These are phyloP conservation scores for Populus hybrid DNA, from an alignment of 441 rosid genomes.

Conservation along the genomic window DNA sequence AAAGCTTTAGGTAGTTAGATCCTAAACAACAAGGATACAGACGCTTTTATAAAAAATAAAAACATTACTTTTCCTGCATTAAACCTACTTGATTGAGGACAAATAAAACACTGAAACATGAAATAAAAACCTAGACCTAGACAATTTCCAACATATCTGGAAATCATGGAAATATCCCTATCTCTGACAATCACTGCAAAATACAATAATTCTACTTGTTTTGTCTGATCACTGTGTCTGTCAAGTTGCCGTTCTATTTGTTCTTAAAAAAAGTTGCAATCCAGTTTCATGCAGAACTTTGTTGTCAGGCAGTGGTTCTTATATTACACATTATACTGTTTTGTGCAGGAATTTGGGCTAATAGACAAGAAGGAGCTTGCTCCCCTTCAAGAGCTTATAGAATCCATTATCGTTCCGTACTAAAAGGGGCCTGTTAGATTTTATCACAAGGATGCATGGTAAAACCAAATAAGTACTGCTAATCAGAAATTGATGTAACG, in stretches of 20 bases:
- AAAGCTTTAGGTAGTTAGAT: background rate
- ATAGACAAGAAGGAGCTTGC: constrained; percentile 98
- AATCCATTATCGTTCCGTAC: constrained; percentile 74
- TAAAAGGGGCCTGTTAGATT: constrained; percentile 17
- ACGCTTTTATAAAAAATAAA: background rate
- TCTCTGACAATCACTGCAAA: background rate
- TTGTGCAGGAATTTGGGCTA: constrained; percentile 81
- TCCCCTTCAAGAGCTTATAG: constrained; percentile 93
- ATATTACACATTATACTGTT: background rate
- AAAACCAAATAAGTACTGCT: constrained; percentile 10
- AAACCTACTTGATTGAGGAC: background rate
- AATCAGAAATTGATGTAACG: background rate
- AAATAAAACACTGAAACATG: background rate
- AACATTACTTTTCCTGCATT: background rate
- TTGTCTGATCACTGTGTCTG: background rate
- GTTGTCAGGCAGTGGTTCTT: background rate
- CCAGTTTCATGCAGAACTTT: background rate
- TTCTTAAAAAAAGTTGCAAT: background rate
- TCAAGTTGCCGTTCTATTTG: background rate
- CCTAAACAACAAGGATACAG: background rate
- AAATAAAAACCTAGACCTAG: background rate
- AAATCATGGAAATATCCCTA: background rate
- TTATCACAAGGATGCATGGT: constrained; percentile 6
- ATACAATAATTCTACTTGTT: background rate
- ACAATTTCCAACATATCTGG: background rate